A percentile compares a stretch with the other conserved stretches of the same genome.
phyloP scores from a whole-genome alignment of 352 stramenopile species.

The Labyrinthula sp. region DNA sequence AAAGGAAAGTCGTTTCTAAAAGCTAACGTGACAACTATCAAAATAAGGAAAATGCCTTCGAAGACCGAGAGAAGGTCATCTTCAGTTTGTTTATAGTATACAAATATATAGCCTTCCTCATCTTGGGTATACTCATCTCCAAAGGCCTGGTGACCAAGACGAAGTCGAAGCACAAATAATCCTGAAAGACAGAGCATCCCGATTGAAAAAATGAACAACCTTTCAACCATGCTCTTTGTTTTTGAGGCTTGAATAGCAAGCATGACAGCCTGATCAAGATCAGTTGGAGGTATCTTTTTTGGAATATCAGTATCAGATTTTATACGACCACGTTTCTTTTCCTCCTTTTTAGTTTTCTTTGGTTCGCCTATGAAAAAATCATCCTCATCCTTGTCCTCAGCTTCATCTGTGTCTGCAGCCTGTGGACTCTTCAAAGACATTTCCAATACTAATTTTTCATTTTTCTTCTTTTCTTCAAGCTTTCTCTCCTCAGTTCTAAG shows the following conservation, averaged over 20 bases:
- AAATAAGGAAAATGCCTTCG: constrained; percentile 17
- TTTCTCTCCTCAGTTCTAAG: too few species aligned
- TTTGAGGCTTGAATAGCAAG: constrained; percentile 21
- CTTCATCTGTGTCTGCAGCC: too few species aligned
- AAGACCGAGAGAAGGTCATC: constrained; percentile 18
- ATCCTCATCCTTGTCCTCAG: too few species aligned
- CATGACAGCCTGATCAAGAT: constrained; percentile 20
- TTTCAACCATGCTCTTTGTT: constrained; percentile 20
- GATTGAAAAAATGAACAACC: constrained; percentile 20
- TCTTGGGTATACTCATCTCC: constrained; percentile 24
- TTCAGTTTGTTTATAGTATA: too few species aligned
- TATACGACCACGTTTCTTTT: too few species aligned
- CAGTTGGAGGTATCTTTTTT: constrained; percentile 5
- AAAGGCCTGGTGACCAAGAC: too few species aligned
- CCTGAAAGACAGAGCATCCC: constrained; percentile 15
- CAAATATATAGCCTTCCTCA: constrained; percentile 14
- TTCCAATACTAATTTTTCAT: too few species aligned
- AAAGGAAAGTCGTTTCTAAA: constrained; percentile 28
- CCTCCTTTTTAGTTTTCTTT: too few species aligned
- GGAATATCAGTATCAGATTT: too few species aligned
- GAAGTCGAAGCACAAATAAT: constrained; percentile 16
- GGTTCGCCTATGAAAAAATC: too few species aligned
- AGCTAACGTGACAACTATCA: constrained; percentile 20
- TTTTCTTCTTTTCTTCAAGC: too few species aligned
- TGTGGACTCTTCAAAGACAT: too few species aligned